Evolutionary conservation across 768 basidiomycete genomes (phyloP).

Genomic region (Naganishia kalamii): DNA sequence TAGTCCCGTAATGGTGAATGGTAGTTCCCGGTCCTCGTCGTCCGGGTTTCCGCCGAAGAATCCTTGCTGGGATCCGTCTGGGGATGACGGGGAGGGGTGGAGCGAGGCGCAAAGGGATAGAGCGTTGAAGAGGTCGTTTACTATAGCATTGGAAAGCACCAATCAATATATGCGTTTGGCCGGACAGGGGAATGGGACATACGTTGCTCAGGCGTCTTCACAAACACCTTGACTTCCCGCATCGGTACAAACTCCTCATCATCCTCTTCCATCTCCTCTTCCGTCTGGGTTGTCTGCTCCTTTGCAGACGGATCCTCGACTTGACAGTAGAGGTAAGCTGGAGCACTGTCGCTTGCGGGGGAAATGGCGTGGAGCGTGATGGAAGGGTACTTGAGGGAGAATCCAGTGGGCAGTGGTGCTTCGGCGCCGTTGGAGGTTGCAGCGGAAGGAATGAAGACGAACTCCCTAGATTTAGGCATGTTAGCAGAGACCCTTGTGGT

Average conservation of each 20-base stretch:
- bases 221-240: constrained; percentile 74
- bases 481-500: background rate
- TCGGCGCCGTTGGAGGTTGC: constrained; percentile 47
- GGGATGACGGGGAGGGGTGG: constrained; percentile 1
- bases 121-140: constrained; percentile 11
- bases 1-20: constrained; percentile 12
- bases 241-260: constrained; percentile 55
- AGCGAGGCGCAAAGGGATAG: constrained; percentile 5
- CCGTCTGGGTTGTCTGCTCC: constrained; percentile 35
- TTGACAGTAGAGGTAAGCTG: constrained; percentile 72
- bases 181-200: constrained; percentile 40
- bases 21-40: constrained; percentile 11
- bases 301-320: constrained; percentile 62
- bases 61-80: background rate
- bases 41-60: constrained; percentile 14
- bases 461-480: background rate
- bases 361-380: constrained; percentile 92
- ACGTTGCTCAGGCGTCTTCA: constrained; percentile 59
- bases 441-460: constrained; percentile 19
- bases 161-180: background rate
- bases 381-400: constrained; percentile 78
- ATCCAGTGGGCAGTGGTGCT: constrained; percentile 57
- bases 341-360: constrained; percentile 51
- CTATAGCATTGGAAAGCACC: background rate
- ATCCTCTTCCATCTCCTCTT: constrained; percentile 40